Evolutionary conservation across 2,329 filamentous ascomycete species (phyloP), one percentile per base, ranked within the genome.

Genomic region (Coleophoma crateriformis): DNA sequence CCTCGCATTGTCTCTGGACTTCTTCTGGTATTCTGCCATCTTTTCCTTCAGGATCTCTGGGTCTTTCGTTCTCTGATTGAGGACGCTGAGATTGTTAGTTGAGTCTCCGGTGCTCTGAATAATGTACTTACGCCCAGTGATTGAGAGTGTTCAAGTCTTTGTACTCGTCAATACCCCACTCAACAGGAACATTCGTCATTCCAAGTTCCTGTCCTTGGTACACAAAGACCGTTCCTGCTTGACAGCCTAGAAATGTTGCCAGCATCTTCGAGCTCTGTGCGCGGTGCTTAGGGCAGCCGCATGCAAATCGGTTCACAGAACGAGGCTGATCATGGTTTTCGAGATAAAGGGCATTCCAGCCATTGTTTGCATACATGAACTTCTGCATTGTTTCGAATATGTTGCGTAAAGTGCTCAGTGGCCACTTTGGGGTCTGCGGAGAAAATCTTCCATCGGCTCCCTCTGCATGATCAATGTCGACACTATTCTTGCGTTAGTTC

Each of bases 1-100:
- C 43, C 87, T 76, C 7, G 80, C 81, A 63, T 90, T 87, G 65
- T 90, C 87, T 20, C 86, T 65, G 7, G 76, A 80, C 61, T 82
- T 81, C 54, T 74, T 70, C 52, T 79, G 76, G 59, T 83, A 72
- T 14, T 78, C 71, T 53, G 71, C 58, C 65, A 64, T 68, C 47
- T 60, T 72, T 19, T 65, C 61, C 11, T 65, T 60, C 33, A 70
- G 64, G 33, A 67, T 67, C 46, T 68, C 63, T 47, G 64, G 67
- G 44, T 72, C 66, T 22, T 67, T 59, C 4, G 65, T 64, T 50
- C 55, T 52, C 7, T 58, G 47, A 19, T 64, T 62, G 3, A 67
- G 48, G 3, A 71, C 56, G 17, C 68, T 71, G 33, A 20, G 12
- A 8, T 45, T 14, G 39, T 58, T 44, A 47, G 45, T 46, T 17